These are phyloP conservation scores for Pythium dissotocum DNA, from an alignment of 352 stramenopile species.

Conservation along the genomic window DNA sequence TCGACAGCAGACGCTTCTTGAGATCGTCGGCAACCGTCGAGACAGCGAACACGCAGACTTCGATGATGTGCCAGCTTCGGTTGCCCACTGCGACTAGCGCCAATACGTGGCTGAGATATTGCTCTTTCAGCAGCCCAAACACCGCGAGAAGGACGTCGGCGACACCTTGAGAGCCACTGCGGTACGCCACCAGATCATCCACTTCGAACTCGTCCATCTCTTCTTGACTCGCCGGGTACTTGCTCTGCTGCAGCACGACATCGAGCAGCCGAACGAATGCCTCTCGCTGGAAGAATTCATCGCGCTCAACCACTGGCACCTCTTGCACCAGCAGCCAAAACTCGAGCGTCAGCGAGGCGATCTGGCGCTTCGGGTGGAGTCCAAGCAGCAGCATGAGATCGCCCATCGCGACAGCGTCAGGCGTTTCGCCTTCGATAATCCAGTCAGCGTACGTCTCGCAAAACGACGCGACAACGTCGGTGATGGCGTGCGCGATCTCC, in stretches of 20 bases:
- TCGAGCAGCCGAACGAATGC: conserved; percentile 59
- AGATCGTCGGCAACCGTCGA: conserved; percentile 60
- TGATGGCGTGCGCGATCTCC: conserved; percentile 61
- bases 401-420: conserved; percentile 43
- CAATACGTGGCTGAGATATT: conserved; percentile 47
- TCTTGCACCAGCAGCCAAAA: conserved; percentile 76
- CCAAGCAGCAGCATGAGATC: conserved; percentile 63
- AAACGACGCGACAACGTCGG: conserved; percentile 60
- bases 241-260: conserved; percentile 60
- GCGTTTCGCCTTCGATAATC: conserved; percentile 50
- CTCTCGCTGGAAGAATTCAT: conserved; percentile 55
- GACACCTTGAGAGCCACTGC: conserved; percentile 60
- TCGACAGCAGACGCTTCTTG: conserved; percentile 45
- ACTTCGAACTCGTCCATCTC: conserved; percentile 64
- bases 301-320: conserved; percentile 56
- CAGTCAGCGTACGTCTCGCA: conserved; percentile 73
- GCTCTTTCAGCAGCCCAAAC: conserved; percentile 54
- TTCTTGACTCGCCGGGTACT: conserved; percentile 42
- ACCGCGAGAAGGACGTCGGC: conserved; percentile 53
- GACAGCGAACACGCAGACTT: conserved; percentile 59
- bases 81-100: conserved; percentile 22
- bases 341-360: conserved; percentile 70
- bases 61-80: conserved; percentile 50
- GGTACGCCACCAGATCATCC: conserved; percentile 60
- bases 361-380: conserved; percentile 61